A percentile compares a stretch with the other conserved stretches of the same genome.
These are phyloP conservation scores for Tulasnella sp. DNA, from an alignment of 768 basidiomycete genomes.

Conservation along the genomic window DNA sequence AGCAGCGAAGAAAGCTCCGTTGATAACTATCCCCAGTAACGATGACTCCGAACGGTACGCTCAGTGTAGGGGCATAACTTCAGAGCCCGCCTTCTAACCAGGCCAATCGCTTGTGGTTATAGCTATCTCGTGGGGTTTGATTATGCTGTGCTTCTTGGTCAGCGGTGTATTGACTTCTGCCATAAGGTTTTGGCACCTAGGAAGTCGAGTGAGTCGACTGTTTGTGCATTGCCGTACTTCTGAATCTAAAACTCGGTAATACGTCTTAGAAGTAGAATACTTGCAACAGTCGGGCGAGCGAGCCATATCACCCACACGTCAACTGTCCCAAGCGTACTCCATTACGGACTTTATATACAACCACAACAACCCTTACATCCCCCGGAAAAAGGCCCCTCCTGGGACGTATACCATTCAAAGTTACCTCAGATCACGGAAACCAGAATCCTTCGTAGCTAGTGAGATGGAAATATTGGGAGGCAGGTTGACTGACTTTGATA, in stretches of 20 bases:
- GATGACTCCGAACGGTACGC: not conserved
- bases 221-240: no score
- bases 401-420: not conserved
- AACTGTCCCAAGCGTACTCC: not conserved
- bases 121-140: not conserved
- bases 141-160: not conserved
- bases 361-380: not conserved
- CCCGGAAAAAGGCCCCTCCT: not conserved
- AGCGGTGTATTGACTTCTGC: not conserved
- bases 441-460: not conserved
- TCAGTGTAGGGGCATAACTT: not conserved
- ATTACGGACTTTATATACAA: conserved; percentile 4
- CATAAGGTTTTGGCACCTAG: not conserved
- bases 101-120: not conserved
- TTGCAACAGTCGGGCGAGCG: not conserved
- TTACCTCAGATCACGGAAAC: not conserved
- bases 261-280: not conserved
- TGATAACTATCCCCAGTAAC: not conserved
- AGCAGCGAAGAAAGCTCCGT: not conserved
- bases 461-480: not conserved
- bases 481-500: not conserved
- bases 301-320: not conserved
- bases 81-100: not conserved
- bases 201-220: not conserved
- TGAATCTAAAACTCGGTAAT: no score